Evolutionary conservation across 345 rosid species (phyloP).

Genomic region (Luvunga scandens): DNA sequence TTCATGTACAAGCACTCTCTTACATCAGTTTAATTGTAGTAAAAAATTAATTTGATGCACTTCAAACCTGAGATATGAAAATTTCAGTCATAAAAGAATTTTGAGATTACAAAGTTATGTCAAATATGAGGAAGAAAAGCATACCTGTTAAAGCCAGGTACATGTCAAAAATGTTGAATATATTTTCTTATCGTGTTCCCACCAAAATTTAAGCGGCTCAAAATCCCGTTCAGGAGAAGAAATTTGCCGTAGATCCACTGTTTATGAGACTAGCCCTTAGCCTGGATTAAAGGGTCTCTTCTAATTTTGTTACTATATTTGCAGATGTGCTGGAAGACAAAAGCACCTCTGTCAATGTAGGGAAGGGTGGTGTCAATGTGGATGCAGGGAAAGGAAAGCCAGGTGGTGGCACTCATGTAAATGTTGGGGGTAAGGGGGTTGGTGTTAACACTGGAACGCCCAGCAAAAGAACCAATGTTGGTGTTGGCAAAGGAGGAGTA

Average conservation of each 20-base stretch:
- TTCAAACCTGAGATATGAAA: background rate
- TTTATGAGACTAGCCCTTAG: background rate
- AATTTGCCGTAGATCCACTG: background rate
- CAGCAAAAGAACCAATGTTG: conserved; percentile 49
- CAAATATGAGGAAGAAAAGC: background rate
- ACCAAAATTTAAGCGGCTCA: background rate
- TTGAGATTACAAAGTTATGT: background rate
- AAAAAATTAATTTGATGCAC: background rate
- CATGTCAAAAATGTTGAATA: background rate
- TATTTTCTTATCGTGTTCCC: background rate
- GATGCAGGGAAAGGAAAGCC: conserved; percentile 47
- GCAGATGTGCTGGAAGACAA: conserved; percentile 62
- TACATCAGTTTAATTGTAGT: background rate
- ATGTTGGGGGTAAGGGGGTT: conserved; percentile 38
- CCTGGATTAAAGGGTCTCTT: background rate
- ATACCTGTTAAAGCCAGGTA: background rate
- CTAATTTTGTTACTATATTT: conserved; percentile 6
- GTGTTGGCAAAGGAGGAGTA: conserved; percentile 83
- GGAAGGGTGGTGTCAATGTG: conserved; percentile 51
- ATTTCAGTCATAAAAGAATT: background rate
- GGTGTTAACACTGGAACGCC: conserved; percentile 50
- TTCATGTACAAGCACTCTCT: background rate
- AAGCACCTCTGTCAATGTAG: conserved; percentile 49
- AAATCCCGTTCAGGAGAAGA: background rate
- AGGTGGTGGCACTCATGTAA: conserved; percentile 47